Conservation (phyloP, 202 grass and related monocot species). For the Cymbopogon flexuosus region DNA sequence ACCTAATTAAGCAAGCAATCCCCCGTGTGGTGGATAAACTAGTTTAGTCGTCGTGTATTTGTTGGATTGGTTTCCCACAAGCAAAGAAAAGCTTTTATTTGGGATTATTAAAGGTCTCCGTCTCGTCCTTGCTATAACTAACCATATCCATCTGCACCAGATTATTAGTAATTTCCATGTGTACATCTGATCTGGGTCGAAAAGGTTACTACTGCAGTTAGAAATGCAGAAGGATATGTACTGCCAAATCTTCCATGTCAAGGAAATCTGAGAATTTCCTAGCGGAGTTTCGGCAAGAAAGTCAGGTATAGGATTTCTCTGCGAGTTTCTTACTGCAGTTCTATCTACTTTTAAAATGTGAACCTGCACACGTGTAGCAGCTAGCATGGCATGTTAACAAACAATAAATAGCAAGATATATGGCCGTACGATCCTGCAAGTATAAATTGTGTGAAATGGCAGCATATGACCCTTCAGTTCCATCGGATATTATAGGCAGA, state of each 20-base stretch:
- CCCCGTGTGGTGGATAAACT: neutral
- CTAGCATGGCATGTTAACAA: neutral
- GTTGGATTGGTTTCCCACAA: conserved; percentile 11
- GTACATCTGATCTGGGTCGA: neutral
- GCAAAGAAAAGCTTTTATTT: neutral
- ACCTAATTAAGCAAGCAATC: conserved; percentile 22
- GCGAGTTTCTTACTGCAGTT: neutral
- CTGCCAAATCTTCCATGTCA: neutral
- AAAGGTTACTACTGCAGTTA: neutral
- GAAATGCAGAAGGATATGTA: neutral
- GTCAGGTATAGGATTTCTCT: neutral
- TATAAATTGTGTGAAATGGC: neutral
- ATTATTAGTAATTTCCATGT: neutral
- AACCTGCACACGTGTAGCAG: neutral
- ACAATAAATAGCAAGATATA: neutral
- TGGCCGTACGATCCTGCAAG: neutral
- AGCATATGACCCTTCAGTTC: neutral
- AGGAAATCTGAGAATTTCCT: neutral
- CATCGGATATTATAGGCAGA: neutral
- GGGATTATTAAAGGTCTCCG: neutral
- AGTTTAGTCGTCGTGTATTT: neutral
- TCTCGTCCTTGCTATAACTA: neutral
- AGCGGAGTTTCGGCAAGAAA: neutral
- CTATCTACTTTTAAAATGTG: neutral
- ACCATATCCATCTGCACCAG: neutral